A percentile compares a stretch with the other conserved stretches of the same genome.
Conservation (phyloP, 2,329 filamentous ascomycete genomes). For the Epicoccum nigrum region DNA sequence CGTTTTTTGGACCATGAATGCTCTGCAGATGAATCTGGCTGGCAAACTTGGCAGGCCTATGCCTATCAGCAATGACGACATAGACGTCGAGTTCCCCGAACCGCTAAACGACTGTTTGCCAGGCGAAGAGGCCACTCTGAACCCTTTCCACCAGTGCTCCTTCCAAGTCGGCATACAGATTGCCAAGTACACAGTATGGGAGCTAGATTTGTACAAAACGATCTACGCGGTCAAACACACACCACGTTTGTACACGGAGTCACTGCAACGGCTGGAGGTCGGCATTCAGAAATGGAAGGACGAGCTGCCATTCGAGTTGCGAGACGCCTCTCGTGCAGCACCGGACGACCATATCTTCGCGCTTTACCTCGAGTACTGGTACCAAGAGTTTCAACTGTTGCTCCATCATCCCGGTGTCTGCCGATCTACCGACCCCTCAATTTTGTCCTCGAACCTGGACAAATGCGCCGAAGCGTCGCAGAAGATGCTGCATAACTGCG, state of each 20-base stretch:
- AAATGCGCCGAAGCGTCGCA: constrained; percentile 70
- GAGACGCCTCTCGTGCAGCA: constrained; percentile 53
- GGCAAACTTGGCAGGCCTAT: constrained; percentile 80
- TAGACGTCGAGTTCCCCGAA: constrained; percentile 78
- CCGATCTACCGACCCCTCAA: constrained; percentile 61
- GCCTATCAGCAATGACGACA: constrained; percentile 73
- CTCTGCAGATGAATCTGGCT: constrained; percentile 70
- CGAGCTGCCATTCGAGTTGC: constrained; percentile 66
- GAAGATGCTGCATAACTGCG: constrained; percentile 66
- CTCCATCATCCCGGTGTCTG: constrained; percentile 62
- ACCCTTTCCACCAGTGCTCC: constrained; percentile 62
- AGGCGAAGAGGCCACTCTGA: constrained; percentile 57
- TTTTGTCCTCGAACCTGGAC: constrained; percentile 60
- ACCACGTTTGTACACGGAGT: constrained; percentile 66
- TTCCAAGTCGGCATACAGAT: constrained; percentile 71
- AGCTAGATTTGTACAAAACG: constrained; percentile 75
- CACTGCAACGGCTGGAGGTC: constrained; percentile 69
- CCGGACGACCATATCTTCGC: constrained; percentile 57
- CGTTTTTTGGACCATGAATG: constrained; percentile 75
- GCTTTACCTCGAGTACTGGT: constrained; percentile 57
- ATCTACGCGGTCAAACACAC: constrained; percentile 75
- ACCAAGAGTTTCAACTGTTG: constrained; percentile 57
- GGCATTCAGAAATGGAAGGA: constrained; percentile 69
- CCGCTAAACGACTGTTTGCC: constrained; percentile 73
- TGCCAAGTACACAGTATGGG: constrained; percentile 69